phyloP scores from a whole-genome alignment of 2,329 filamentous ascomycete species.

The Hypoxylon sp. region DNA sequence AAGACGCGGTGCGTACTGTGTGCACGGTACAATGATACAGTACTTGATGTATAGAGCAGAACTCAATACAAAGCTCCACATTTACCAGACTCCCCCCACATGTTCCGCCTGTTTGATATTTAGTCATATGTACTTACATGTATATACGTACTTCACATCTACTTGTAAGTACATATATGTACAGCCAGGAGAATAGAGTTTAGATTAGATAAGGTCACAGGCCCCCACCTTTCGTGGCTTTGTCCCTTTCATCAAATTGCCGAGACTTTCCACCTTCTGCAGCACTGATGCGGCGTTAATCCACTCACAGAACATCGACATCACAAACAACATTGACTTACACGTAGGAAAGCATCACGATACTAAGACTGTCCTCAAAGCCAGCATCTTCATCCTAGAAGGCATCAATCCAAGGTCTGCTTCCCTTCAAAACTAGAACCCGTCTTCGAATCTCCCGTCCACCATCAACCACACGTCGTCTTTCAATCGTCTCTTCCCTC shows the following conservation, averaged over 20 bases:
- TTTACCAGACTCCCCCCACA: too few relatives aligned
- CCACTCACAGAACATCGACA: slow-evolving; percentile 1
- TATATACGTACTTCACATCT: too few relatives aligned
- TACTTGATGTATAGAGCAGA: too few relatives aligned
- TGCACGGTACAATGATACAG: not conserved
- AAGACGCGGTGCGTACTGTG: not conserved
- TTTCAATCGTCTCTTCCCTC: not conserved
- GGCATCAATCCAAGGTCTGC: slow-evolving; percentile 21
- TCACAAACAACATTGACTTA: slow-evolving; percentile 21
- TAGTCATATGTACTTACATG: too few relatives aligned
- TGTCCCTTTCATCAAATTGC: slow-evolving; percentile 15
- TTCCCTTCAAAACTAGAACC: not conserved
- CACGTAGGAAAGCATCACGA: slow-evolving; percentile 26
- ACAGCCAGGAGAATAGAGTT: not conserved
- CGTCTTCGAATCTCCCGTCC: not conserved
- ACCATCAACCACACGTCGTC: not conserved
- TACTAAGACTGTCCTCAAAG: slow-evolving; percentile 4
- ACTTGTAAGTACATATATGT: too few relatives aligned
- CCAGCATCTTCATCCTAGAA: slow-evolving; percentile 3
- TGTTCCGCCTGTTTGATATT: too few relatives aligned
- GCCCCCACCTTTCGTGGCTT: slow-evolving; percentile 28
- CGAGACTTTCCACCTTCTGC: not conserved
- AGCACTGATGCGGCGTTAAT: too few relatives aligned
- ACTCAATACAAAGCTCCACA: too few relatives aligned
- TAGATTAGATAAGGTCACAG: slow-evolving; percentile 34